Percentiles rank a stretch among this genome's conserved stretches.
Conservation (phyloP, 306 rosid species). For the Comarum palustre region DNA sequence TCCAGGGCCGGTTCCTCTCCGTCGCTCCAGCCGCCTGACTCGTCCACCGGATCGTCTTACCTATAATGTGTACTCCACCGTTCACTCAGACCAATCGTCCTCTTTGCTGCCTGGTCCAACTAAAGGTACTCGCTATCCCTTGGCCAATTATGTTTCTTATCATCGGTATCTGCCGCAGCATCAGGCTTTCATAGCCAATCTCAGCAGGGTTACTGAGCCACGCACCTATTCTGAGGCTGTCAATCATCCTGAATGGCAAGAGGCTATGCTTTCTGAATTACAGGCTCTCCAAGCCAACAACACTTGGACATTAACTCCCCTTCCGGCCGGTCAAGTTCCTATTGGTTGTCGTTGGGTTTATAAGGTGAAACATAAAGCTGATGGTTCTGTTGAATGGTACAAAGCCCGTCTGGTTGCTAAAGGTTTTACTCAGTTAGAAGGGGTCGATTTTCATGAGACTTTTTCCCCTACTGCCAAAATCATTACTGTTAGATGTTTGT, state of each 20-base stretch:
- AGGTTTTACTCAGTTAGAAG: not conserved
- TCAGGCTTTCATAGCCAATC: not conserved
- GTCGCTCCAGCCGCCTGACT: not conserved
- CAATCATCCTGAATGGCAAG: not conserved
- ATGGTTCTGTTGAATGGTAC: not conserved
- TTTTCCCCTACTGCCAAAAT: not conserved
- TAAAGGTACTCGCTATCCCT: not conserved
- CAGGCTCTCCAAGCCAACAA: not conserved
- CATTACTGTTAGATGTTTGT: not conserved
- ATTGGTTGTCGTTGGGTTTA: slow-evolving; percentile 1
- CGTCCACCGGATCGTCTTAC: not conserved
- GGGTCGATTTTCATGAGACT: not conserved
- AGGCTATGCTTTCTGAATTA: not conserved
- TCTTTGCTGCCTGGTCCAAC: not conserved
- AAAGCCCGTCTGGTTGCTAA: not conserved
- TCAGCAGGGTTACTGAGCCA: not conserved
- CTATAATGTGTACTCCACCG: too few relatives aligned
- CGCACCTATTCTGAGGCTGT: not conserved
- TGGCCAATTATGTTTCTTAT: not conserved
- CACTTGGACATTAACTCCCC: not conserved
- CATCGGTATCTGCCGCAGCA: not conserved
- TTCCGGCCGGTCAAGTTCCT: not conserved
- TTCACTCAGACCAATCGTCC: too few relatives aligned
- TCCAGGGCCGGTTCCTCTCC: not conserved
- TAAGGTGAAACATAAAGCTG: not conserved